These are phyloP conservation scores for Vitis labrusca DNA, from an alignment of 164 flowering plant species.

Conservation along the genomic window DNA sequence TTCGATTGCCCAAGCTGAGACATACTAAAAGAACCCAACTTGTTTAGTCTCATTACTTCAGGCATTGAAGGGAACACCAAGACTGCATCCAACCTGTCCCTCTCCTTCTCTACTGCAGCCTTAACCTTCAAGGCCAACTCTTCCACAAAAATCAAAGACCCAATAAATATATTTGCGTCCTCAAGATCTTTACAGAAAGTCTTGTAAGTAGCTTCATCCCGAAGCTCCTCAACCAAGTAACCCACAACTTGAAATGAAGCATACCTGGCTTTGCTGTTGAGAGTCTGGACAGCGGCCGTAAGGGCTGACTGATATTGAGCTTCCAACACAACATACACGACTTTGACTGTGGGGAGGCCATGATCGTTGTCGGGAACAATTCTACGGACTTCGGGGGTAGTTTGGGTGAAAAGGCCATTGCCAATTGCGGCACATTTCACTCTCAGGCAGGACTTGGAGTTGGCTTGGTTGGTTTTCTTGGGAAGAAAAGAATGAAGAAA, in stretches of 20 bases:
- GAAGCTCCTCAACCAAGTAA: slow-evolving; percentile 94
- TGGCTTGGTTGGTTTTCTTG: slow-evolving; percentile 37
- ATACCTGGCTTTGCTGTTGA: slow-evolving; percentile 43
- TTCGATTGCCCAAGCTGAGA: slow-evolving; percentile 96
- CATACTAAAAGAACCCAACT: slow-evolving; percentile 95
- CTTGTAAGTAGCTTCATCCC: slow-evolving; percentile 61
- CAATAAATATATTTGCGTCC: slow-evolving; percentile 91
- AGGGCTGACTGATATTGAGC: slow-evolving; percentile 96
- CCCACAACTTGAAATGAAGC: slow-evolving; percentile 90
- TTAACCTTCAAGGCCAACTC: slow-evolving; percentile 90
- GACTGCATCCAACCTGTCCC: slow-evolving; percentile 95
- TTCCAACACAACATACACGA: slow-evolving; percentile 94
- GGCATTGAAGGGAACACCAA: slow-evolving; percentile 99
- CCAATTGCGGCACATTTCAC: slow-evolving; percentile 72
- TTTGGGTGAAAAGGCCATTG: slow-evolving; percentile 95
- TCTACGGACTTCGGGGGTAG: slow-evolving; percentile 83
- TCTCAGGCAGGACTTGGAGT: slow-evolving; percentile 29
- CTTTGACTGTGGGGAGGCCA: slow-evolving; percentile 73
- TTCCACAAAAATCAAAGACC: slow-evolving; percentile 95
- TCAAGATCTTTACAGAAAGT: slow-evolving; percentile 81
- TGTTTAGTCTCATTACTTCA: slow-evolving; percentile 96
- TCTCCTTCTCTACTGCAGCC: slow-evolving; percentile 87
- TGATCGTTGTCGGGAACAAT: slow-evolving; percentile 61
- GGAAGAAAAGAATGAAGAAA: slow-evolving; percentile 77
- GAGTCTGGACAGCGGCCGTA: slow-evolving; percentile 67